Base-by-base conservation (phyloP, 805 yeast species). In the Metschnikowia continentalis region DNA sequence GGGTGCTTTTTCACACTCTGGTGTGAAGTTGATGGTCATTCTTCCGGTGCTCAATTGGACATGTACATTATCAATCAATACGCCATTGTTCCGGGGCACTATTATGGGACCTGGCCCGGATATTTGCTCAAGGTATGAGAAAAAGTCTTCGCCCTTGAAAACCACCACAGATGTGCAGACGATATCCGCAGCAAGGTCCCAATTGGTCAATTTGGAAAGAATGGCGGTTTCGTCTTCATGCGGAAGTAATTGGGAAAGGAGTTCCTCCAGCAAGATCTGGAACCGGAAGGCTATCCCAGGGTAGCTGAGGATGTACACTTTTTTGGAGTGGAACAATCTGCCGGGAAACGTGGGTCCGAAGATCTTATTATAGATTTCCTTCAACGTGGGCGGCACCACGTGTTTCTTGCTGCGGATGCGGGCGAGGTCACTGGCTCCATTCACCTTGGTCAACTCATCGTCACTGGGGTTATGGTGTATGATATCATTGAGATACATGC, bases 341-440 rank as follows among this genome's bases (percentile, higher is more conserved):
- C 86, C 87, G 1, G 84, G 83, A 52, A 77, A 80, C 0, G 87
- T 82, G 1, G 86, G 86, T 0, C 88, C 88, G 60, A 82, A 79
- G 2, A 76, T 68, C 59, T 75, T 77, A 57, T 81, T 80, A 62
- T 82, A 82, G 2, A 82, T 69, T 15, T 69, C 64, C 42, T 74
- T 76, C 54, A 80, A 68, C 1, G 67, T 60, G 5, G 62, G 64
- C 5, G 59, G 57, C 52, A 54, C 54, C 19, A 54, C 51, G 20
- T 48, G 58, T 37, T 52, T 56, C 32, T 36, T 49, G 8, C 44
- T 39, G 11, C 41, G 37, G 35, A 46, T 23, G n/a, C 32, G 49
- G 20, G 33, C 40, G 7, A 45, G 40, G 10, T 36, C 40, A 7
- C 43, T 39, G 7, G 45, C 46, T 32, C 36, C 35, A 7, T 36